Evolutionary conservation across 441 rosid species (phyloP), one percentile per base, ranked within the genome.

Genomic region (Omphalea diandra): DNA sequence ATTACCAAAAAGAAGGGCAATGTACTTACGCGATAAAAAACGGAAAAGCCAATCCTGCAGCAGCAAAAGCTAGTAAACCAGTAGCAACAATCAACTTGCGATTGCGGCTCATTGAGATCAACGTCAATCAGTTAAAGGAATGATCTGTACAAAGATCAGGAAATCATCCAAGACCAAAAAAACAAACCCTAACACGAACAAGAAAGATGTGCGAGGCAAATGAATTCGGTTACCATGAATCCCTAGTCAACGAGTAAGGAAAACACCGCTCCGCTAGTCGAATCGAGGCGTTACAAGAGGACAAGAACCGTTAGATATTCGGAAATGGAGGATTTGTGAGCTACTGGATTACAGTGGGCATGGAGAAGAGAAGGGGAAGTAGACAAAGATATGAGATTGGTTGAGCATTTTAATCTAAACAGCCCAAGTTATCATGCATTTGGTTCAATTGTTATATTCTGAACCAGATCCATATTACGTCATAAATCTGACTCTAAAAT

Each of bases 1-100:
- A 7, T 86, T 89, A 74, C 14, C 1, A 55, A 29, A 15, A 10
- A 56, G 38, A 94, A n/a, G 53, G 71, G 12, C 10, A 50, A 6
- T 35, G 14, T 54, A 72, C 96, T 86, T 75, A 88, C 97, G 87
- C 98, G 84, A 93, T 86, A 81, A 84, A 89, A 68, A 93, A 90
- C 35, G 96, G 94, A 79, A 90, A 90, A 0, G 94, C 85, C 80
- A 93, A 79, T 70, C 97, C 94, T 35, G 86, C 91, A 61, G 83
- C 75, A 12, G 90, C 97, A 77, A 93, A 32, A 75, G 84, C 80
- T 52, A 91, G 75, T 69, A 93, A 83, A 9, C 98, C 93, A 40
- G 86, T 70, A 0, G 98, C 98, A 68, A 93, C 91, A 5, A 88
- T 52, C 12, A 71, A 69, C 81, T 93, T 93, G 35, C 91, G 85